Conservation (phyloP, 306 rosid genomes). For the Lathyrus aphaca region DNA sequence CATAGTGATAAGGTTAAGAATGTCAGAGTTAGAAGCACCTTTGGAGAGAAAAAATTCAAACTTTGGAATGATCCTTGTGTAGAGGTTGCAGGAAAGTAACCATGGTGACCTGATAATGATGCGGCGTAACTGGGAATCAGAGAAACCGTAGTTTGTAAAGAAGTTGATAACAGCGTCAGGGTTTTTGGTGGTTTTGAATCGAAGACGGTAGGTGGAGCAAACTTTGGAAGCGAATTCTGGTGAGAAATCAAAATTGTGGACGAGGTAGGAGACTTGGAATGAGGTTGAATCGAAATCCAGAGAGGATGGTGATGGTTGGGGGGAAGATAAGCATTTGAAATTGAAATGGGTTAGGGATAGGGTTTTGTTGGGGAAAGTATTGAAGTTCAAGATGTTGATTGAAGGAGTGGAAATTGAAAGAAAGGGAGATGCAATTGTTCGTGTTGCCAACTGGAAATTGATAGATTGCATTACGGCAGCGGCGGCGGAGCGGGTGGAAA, state of each 20-base stretch:
- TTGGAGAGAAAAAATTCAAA: conserved; percentile 37
- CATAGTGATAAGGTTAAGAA: neutral
- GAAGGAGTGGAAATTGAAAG: no score
- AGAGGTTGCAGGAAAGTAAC: conserved; percentile 13
- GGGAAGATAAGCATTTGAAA: no score
- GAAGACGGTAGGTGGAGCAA: conserved; percentile 20
- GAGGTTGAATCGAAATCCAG: no score
- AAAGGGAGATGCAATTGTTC: no score
- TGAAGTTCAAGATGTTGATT: no score
- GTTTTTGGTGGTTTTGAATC: neutral
- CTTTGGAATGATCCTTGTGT: no score
- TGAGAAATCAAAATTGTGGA: conserved; percentile 41
- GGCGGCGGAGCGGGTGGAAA: no score
- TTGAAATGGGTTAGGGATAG: no score
- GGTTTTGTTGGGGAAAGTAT: no score
- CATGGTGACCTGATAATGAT: neutral
- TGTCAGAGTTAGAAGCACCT: conserved; percentile 12
- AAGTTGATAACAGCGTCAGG: neutral
- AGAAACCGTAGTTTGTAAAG: neutral
- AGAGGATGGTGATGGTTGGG: neutral
- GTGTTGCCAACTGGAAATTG: no score
- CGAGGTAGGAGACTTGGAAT: conserved; percentile 47
- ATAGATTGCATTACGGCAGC: no score
- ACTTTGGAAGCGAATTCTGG: conserved; percentile 35
- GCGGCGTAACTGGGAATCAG: neutral